Evolutionary conservation across 2,329 filamentous ascomycete species (phyloP), one percentile per base, ranked within the genome.

Genomic region (Pyricularia grisea): DNA sequence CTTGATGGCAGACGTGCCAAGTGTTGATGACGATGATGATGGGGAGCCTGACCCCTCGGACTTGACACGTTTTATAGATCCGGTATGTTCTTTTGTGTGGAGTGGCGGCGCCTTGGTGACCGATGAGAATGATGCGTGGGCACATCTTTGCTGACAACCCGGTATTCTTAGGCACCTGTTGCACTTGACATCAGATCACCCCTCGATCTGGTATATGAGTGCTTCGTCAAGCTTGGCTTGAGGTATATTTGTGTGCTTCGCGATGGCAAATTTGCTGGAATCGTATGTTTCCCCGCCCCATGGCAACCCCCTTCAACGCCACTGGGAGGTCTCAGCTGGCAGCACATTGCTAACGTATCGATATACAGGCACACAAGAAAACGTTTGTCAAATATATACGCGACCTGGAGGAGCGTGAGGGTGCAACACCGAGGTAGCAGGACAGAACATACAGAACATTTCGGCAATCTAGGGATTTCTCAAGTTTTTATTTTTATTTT

Each of bases 131-230:
- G 17, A 14, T 28, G 28, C 25, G 17, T 20, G 10, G 14, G 27
- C 11, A 28, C 7, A 12, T 4, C 36, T 61, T 61, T 71, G 28
- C 68, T 72, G 68, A 76, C 71, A 23, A 68, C 14, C 6, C 60
- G 6, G 25, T 1, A 27, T 28, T 20, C 25, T 17, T 64, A 90
- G 87, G 91, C 94, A 2, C 95, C 95, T 0, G 87, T 99, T 17
- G 87, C 94, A 14, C 82, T 99, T 28, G 95, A 99, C 75, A 91
- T 97, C 33, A 88, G 90, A 73, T 95, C 91, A 0, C 92, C 95
- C 0, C 94, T 98, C 87, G 94, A 98, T 76, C 81, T 99, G 58
- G 95, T 97, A 4, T 97, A 97, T 75, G 95, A 99, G 77, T 94
- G 93, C 75, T 99, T 98, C 77, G 92, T 92, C 67, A 99, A 99